A percentile compares a stretch with the other conserved stretches of the same genome.
Conservation (phyloP, 306 rosid genomes). For the Dryas octopetala region DNA sequence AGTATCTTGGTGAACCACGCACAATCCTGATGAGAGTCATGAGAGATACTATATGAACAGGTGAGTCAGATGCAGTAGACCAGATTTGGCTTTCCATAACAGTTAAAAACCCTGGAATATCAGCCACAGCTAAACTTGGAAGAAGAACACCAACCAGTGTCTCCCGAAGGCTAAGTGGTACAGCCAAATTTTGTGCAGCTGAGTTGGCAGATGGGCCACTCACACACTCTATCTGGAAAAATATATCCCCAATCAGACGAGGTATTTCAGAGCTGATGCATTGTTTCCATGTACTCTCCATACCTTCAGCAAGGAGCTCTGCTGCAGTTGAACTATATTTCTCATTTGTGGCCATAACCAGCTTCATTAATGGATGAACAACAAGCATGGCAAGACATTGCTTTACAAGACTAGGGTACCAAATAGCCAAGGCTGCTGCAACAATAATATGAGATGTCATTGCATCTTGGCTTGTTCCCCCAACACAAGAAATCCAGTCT, state of each 20-base stretch:
- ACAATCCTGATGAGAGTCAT: slow-evolving; percentile 84
- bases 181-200: slow-evolving; percentile 43
- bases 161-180: slow-evolving; percentile 61
- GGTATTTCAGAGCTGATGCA: slow-evolving; percentile 76
- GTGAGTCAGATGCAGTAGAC: slow-evolving; percentile 98
- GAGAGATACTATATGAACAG: slow-evolving; percentile 83
- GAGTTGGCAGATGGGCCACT: slow-evolving; percentile 63
- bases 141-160: slow-evolving; percentile 86
- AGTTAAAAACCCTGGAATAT: slow-evolving; percentile 67
- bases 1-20: slow-evolving; percentile 78
- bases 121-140: slow-evolving; percentile 94
- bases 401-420: slow-evolving; percentile 96
- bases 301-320: slow-evolving; percentile 97
- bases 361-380: slow-evolving; percentile 85
- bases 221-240: slow-evolving; percentile 86
- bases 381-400: slow-evolving; percentile 60
- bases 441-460: slow-evolving; percentile 94
- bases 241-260: slow-evolving; percentile 75
- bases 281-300: slow-evolving; percentile 88
- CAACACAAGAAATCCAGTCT: slow-evolving; percentile 97
- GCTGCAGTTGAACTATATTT: slow-evolving; percentile 95
- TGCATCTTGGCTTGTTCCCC: slow-evolving; percentile 98
- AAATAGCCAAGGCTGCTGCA: slow-evolving; percentile 93
- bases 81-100: slow-evolving; percentile 90
- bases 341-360: slow-evolving; percentile 90